These are phyloP conservation scores for Zea luxurians DNA, from an alignment of 176 grass and related monocot species.

Conservation along the genomic window DNA sequence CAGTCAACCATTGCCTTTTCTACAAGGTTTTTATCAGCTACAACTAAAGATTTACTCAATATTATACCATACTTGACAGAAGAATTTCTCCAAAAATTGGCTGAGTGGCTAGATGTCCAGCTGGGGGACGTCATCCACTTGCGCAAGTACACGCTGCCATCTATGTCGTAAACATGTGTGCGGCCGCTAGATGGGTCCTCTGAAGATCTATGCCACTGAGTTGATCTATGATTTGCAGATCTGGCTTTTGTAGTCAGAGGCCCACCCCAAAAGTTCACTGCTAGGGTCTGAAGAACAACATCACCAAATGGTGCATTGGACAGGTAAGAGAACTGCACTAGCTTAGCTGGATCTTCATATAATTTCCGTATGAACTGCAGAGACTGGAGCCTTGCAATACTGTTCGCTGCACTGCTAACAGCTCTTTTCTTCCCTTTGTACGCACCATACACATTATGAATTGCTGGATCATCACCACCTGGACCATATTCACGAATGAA, in stretches of 20 bases:
- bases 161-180: slow-evolving; percentile 70
- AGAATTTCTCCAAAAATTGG: slow-evolving; percentile 78
- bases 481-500: slow-evolving; percentile 87
- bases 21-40: slow-evolving; percentile 80
- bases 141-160: slow-evolving; percentile 83
- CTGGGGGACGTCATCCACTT: slow-evolving; percentile 89
- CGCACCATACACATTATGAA: slow-evolving; percentile 80
- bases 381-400: slow-evolving; percentile 89
- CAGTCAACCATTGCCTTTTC: slow-evolving; percentile 68
- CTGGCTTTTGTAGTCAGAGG: slow-evolving; percentile 61
- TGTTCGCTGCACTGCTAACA: slow-evolving; percentile 70
- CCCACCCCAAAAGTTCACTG: slow-evolving; percentile 89
- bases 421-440: slow-evolving; percentile 75
- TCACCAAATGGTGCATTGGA: slow-evolving; percentile 65
- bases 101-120: slow-evolving; percentile 71
- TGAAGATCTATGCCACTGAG: slow-evolving; percentile 56
- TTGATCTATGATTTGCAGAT: slow-evolving; percentile 40
- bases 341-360: slow-evolving; percentile 76
- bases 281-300: slow-evolving; percentile 85
- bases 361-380: slow-evolving; percentile 86
- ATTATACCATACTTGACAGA: slow-evolving; percentile 70
- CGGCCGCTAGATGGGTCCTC: slow-evolving; percentile 52
- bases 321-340: slow-evolving; percentile 89
- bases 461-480: slow-evolving; percentile 67
- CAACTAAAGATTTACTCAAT: slow-evolving; percentile 88